Percentiles rank a stretch among this genome's conserved stretches.
phyloP scores from a whole-genome alignment of 1,284 basidiomycete species.

The Bondarzewia mesenterica region DNA sequence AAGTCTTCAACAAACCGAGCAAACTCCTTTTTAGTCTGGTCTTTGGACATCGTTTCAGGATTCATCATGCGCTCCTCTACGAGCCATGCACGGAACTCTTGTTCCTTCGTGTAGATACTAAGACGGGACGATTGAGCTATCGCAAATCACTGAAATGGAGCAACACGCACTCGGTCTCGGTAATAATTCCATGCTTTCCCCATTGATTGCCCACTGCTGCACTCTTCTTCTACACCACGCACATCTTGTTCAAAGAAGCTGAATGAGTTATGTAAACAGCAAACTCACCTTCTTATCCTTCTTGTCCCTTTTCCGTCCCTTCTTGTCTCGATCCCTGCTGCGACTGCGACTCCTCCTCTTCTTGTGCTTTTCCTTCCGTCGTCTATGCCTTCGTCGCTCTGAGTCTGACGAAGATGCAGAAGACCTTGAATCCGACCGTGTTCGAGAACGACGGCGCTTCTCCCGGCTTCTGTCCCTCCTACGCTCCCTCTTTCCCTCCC shows the following conservation, averaged over 20 bases:
- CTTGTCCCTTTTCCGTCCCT: conserved; percentile 47
- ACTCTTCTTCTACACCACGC: conserved; percentile 34
- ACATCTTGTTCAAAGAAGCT: not conserved
- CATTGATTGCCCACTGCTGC: conserved; percentile 57
- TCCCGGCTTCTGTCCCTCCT: not conserved
- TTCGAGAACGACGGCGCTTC: conserved; percentile 13
- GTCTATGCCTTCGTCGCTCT: conserved; percentile 29
- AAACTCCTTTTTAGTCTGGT: conserved; percentile 81
- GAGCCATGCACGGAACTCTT: conserved; percentile 85
- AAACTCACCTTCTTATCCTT: conserved; percentile 52
- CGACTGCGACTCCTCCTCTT: conserved; percentile 18
- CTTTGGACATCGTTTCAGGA: conserved; percentile 77
- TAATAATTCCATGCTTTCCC: conserved; percentile 85
- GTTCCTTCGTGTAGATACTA: conserved; percentile 71
- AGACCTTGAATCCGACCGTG: conserved; percentile 20
- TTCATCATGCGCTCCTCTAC: conserved; percentile 85
- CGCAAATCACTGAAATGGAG: not conserved
- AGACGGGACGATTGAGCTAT: not conserved
- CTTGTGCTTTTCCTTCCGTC: conserved; percentile 34
- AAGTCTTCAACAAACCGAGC: conserved; percentile 75
- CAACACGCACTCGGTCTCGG: conserved; percentile 69
- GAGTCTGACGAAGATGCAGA: conserved; percentile 24
- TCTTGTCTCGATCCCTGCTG: conserved; percentile 35
- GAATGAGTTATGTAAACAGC: not conserved
- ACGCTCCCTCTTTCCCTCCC: conserved; percentile 17